Evolutionary conservation across 2,329 filamentous ascomycete genomes (phyloP).

Genomic region (Penicillium verrucosum): DNA sequence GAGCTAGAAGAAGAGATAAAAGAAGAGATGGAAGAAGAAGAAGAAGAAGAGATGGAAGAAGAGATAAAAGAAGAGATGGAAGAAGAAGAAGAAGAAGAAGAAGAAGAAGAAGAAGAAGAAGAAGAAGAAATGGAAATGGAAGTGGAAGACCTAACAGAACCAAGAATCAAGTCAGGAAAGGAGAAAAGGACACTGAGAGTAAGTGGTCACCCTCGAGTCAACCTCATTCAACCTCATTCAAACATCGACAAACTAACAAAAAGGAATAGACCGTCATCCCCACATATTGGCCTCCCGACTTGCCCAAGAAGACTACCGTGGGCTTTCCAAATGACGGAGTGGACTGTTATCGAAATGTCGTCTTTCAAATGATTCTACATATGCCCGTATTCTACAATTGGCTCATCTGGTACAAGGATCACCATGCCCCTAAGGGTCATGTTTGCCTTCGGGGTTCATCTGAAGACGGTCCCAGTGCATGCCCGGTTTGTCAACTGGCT

Average conservation of each 20-base stretch:
- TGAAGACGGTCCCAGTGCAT: neutral
- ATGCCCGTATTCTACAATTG: slow-evolving; percentile 26
- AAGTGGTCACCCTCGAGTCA: neutral
- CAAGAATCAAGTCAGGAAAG: neutral
- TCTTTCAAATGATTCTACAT: slow-evolving; percentile 26
- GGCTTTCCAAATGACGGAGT: slow-evolving; percentile 2
- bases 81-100: too few species aligned
- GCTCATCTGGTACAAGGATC: slow-evolving; percentile 5
- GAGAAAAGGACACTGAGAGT: neutral
- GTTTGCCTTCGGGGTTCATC: neutral
- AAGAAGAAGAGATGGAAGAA: neutral
- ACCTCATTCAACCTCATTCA: neutral
- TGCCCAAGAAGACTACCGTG: neutral
- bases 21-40: too few species aligned
- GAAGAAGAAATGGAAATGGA: neutral
- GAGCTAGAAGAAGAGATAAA: too few species aligned
- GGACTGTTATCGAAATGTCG: slow-evolving; percentile 30
- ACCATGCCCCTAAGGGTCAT: slow-evolving; percentile 1
- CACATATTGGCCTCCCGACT: neutral
- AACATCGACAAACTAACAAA: neutral
- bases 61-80: too few species aligned
- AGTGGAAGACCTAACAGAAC: neutral
- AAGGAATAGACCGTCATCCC: neutral
- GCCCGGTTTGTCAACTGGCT: slow-evolving; percentile 17
- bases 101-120: too few species aligned